Percentiles rank a stretch among this genome's conserved stretches.
phyloP scores from a whole-genome alignment of 345 rosid genomes.

The Lumnitzera racemosa region DNA sequence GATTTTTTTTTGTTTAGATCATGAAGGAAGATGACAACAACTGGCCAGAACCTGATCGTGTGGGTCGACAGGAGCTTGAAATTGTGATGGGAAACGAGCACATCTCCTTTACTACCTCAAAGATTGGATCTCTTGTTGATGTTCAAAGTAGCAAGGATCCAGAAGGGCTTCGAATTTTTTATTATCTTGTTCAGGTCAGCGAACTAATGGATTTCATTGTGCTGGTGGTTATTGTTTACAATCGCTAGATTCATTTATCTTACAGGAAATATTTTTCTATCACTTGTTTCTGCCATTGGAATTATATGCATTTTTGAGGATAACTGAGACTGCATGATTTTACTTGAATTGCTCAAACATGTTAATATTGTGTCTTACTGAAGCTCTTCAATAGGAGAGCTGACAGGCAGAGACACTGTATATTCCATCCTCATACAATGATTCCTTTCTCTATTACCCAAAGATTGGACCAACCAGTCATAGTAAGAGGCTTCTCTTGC shows the following conservation, averaged over 20 bases:
- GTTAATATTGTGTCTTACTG: too few relatives aligned
- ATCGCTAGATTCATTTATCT: neutral
- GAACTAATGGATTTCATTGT: slow-evolving; percentile 1
- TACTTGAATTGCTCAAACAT: too few relatives aligned
- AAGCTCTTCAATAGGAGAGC: too few relatives aligned
- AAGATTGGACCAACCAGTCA: too few relatives aligned
- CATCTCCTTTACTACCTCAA: slow-evolving; percentile 88
- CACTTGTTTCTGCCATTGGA: neutral
- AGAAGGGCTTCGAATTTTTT: slow-evolving; percentile 96
- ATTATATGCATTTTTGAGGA: neutral
- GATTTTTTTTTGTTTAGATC: slow-evolving; percentile 36
- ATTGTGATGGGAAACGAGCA: slow-evolving; percentile 98
- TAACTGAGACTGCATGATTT: too few relatives aligned
- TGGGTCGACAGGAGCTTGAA: slow-evolving; percentile 96
- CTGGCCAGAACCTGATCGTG: slow-evolving; percentile 99
- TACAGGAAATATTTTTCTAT: neutral
- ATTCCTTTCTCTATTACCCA: too few relatives aligned
- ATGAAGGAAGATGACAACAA: slow-evolving; percentile 98
- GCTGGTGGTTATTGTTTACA: neutral
- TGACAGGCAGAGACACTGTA: too few relatives aligned
- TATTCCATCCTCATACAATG: too few relatives aligned
- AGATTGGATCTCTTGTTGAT: slow-evolving; percentile 98
- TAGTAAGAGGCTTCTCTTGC: too few relatives aligned
- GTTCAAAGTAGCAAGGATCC: slow-evolving; percentile 94
- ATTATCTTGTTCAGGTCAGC: slow-evolving; percentile 96